Percentiles rank a stretch among this genome's conserved stretches.
Conservation (phyloP, 2,329 filamentous ascomycete species). For the Penicillium sp. region DNA sequence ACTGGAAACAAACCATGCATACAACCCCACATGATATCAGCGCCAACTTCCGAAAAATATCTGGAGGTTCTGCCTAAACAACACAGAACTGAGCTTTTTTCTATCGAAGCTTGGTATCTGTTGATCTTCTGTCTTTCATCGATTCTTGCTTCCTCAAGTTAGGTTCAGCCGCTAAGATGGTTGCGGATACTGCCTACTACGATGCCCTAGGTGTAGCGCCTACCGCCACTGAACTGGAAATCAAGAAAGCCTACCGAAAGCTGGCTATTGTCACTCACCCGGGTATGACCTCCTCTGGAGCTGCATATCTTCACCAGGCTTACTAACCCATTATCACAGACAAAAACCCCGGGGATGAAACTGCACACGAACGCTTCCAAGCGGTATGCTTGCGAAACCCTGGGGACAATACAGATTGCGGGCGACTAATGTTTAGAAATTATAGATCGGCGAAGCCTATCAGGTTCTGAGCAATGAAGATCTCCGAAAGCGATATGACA, state of each 20-base stretch:
- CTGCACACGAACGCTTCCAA: constrained; percentile 92
- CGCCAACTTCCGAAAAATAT: constrained; percentile 8
- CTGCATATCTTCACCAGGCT: neutral
- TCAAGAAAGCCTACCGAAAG: constrained; percentile 96
- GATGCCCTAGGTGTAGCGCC: constrained; percentile 81
- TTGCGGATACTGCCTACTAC: constrained; percentile 85
- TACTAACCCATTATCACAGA: constrained; percentile 53
- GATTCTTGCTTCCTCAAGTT: neutral
- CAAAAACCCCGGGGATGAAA: constrained; percentile 96
- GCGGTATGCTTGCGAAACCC: constrained; percentile 54
- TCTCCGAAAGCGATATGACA: constrained; percentile 89
- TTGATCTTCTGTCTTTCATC: neutral
- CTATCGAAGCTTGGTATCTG: neutral
- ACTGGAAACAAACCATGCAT: constrained; percentile 5
- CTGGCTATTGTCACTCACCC: constrained; percentile 91
- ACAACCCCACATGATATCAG: constrained; percentile 15
- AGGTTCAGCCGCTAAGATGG: constrained; percentile 55
- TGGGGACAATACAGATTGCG: neutral
- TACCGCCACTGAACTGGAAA: constrained; percentile 84
- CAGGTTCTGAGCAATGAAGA: constrained; percentile 82
- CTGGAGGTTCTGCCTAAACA: constrained; percentile 27
- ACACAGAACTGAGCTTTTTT: neutral
- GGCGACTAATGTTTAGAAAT: constrained; percentile 13
- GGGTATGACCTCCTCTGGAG: constrained; percentile 50
- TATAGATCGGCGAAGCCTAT: constrained; percentile 66